Percentiles rank a stretch among this genome's conserved stretches.
Conservation (phyloP, 2,329 filamentous ascomycete genomes). For the Fusarium buxicola region DNA sequence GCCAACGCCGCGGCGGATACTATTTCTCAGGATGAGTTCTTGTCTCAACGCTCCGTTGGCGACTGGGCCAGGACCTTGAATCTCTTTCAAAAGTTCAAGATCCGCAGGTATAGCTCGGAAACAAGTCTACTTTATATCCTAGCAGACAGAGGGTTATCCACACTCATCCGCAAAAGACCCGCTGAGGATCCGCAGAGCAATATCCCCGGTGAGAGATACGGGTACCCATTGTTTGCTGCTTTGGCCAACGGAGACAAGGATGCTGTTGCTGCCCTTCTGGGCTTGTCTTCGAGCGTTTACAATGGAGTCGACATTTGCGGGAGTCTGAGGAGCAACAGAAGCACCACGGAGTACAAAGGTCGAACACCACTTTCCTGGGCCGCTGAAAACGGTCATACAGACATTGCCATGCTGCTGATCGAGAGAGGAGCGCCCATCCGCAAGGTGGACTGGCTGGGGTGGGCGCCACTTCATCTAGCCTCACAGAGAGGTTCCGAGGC, state of each 20-base stretch:
- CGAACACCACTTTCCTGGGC: conserved; percentile 2
- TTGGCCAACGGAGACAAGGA: conserved; percentile 8
- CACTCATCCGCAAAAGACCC: not conserved
- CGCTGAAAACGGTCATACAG: not conserved
- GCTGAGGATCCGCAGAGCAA: accelerated
- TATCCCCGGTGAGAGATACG: conserved; percentile 8
- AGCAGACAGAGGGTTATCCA: conserved; percentile 5
- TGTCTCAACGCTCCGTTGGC: accelerated
- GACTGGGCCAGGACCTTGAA: not conserved
- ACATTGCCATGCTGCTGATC: not conserved
- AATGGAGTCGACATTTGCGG: not conserved
- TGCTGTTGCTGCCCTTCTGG: not conserved
- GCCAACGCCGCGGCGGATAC: not conserved
- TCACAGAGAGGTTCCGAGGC: not conserved
- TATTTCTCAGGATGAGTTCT: not conserved
- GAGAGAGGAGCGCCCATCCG: not conserved
- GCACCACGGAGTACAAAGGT: too few species aligned
- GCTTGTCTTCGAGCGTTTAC: accelerated
- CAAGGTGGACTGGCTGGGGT: accelerated
- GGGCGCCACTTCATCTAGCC: conserved; percentile 11
- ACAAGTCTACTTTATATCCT: conserved; percentile 24
- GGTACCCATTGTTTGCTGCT: conserved; percentile 23
- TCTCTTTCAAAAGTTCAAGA: not conserved
- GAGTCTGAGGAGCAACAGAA: not conserved
- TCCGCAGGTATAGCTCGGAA: not conserved